Evolutionary conservation across 352 stramenopile species (phyloP), one percentile per base, ranked within the genome.

Genomic region (Elongisporangium undulatum): DNA sequence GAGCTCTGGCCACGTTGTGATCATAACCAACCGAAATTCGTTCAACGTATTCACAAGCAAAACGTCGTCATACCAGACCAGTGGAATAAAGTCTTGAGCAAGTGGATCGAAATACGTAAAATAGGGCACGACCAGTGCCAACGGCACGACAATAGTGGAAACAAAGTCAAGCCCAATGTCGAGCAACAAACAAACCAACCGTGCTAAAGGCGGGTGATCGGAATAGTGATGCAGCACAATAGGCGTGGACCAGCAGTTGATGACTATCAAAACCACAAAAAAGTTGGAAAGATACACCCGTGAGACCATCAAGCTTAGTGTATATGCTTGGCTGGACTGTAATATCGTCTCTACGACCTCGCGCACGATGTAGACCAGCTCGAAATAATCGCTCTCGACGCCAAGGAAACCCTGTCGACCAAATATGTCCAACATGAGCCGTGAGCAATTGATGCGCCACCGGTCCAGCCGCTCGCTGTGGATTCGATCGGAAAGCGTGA

Each of bases 281-380:
- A 68, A 23, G 23, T 61, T 59, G 10, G 68, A 66, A 3, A 74
- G 22, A n/a, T 24, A 41, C 6, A 53, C 22, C 8, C 66, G 66
- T 1, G 67, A 54, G 3, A 74, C 56, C 21, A 66, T 50, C 7
- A 53, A 38, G 54, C 67, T 74, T 62, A 74, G 69, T 0, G 60
- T 60, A 48, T 71, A 71, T 0, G 64, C 64, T 58, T 74, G 67
- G 2, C 67, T 17, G 16, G 61, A 62, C 21, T 75, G 68, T n/a
- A 75, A 53, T 0, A 52, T 39, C 0, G 68, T 67, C 45, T 75
- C 68, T 1, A 67, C 19, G 7, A 72, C 38, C 41, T 75, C 68
- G 2, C 68, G 61, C 9, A 22, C 23, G 12, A 69, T 38, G 13
- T 72, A 53, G 38, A 58, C 53, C 8, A 20, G 12, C 5, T 77